Evolutionary conservation across 2,329 filamentous ascomycete genomes (phyloP), one percentile per base, ranked within the genome.

Genomic region (Allantophomopsis cytisporea): DNA sequence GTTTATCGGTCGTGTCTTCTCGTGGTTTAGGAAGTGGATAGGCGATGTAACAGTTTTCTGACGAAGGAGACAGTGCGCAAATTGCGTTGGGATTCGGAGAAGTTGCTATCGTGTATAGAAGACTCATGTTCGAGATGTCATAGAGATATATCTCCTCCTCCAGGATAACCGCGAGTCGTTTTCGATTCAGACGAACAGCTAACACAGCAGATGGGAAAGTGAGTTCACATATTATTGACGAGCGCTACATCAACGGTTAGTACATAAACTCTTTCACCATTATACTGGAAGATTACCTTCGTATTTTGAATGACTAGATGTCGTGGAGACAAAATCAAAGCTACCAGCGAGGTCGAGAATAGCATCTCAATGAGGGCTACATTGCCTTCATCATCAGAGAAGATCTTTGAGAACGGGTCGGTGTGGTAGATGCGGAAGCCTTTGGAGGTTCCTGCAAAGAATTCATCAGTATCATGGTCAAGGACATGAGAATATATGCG

Each of bases 71-170:
- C 5, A 98, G 72, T 4, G 88, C 84, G 61, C 87, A 94, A 44
- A 96, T 91, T 28, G 86, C 87, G 46, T 77, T 79, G 1, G 88
- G 85, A 53, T 98, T 98, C 6, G 91, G 85, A 3, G 89, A 95
- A 5, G 89, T 96, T 43, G 87, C 78, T 47, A 96, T 94, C 5
- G 86, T 94, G 59, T 87, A 83, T 32, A 96, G 69, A 42, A 96
- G 75, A 53, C 83, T 89, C 89, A 98, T 96, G 57, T 95, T 96
- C 61, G 88, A 87, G 48, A 98, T 96, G 59, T 98, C 91, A 65
- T 98, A 98, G 37, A 98, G 73, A 62, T 96, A 98, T 45, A 96
- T 94, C 57, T 94, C 83, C 52, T 94, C 87, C 58, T 98, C 91
- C 41, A 96, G 71, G 12, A 96, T 80, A 23, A 98, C 88, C 11